phyloP scores from a whole-genome alignment of 1,139 yeast species.

The Geotrichum reessii region DNA sequence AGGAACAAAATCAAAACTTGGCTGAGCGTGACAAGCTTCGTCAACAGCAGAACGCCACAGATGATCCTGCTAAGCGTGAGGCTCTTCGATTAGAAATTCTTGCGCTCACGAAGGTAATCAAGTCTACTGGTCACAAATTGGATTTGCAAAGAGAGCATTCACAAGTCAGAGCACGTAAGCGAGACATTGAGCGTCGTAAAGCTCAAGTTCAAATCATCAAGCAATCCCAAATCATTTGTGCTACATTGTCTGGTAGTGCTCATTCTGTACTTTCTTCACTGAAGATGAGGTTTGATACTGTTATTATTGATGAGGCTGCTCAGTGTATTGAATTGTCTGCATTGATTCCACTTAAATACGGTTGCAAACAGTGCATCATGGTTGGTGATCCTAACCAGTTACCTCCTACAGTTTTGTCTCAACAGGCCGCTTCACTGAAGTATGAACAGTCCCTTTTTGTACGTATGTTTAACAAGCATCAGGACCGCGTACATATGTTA shows the following conservation, averaged over 20 bases:
- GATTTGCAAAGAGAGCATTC: conserved; percentile 69
- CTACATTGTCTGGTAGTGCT: conserved; percentile 93
- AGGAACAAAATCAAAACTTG: conserved; percentile 49
- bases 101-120: conserved; percentile 53
- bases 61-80: conserved; percentile 24
- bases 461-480: conserved; percentile 74
- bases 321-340: conserved; percentile 94
- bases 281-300: conserved; percentile 81
- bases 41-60: conserved; percentile 34
- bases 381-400: conserved; percentile 99
- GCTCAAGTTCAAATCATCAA: conserved; percentile 66
- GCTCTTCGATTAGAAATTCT: conserved; percentile 35
- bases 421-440: conserved; percentile 68
- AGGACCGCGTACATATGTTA: conserved; percentile 61
- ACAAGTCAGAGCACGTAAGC: conserved; percentile 47
- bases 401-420: conserved; percentile 97
- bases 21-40: conserved; percentile 49
- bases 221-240: conserved; percentile 82
- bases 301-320: conserved; percentile 95
- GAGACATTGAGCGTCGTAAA: conserved; percentile 73
- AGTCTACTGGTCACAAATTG: conserved; percentile 61
- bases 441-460: conserved; percentile 94
- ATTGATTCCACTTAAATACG: conserved; percentile 86
- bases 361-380: conserved; percentile 87
- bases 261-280: conserved; percentile 75